Evolutionary conservation across 78 protist species (phyloP).

Genomic region (Dictyostelium brefeldianum): DNA sequence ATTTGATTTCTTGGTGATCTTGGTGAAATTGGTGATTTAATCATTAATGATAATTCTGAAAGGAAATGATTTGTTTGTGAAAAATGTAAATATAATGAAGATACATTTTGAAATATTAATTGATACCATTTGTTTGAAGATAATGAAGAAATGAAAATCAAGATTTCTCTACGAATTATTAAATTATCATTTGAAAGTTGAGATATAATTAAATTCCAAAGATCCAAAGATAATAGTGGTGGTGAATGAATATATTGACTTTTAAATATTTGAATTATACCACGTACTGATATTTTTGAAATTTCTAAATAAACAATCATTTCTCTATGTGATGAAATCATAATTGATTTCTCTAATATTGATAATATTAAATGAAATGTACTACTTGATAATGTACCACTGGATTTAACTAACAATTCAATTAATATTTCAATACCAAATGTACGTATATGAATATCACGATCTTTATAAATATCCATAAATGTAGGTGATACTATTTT

Average conservation of each 20-base stretch:
- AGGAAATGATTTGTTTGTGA: conserved; percentile 30
- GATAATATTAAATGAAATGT: conserved; percentile 26
- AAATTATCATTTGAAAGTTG: conserved; percentile 43
- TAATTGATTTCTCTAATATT: conserved; percentile 43
- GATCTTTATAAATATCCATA: conserved; percentile 27
- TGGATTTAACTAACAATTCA: conserved; percentile 9
- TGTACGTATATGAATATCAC: conserved; percentile 29
- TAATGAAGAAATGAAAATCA: background rate
- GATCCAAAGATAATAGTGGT: conserved; percentile 26
- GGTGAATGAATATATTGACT: conserved; percentile 20
- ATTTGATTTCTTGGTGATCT: conserved; percentile 10
- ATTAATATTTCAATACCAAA: conserved; percentile 41
- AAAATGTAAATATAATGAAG: conserved; percentile 45
- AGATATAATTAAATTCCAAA: conserved; percentile 28
- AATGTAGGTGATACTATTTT: conserved; percentile 38
- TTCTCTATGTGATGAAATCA: conserved; percentile 31
- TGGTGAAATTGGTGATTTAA: conserved; percentile 45
- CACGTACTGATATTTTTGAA: conserved; percentile 1
- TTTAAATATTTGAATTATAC: conserved; percentile 29
- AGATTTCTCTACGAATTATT: conserved; percentile 38
- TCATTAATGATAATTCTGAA: conserved; percentile 30
- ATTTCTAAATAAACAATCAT: background rate
- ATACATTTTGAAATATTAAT: conserved; percentile 11
- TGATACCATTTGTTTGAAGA: conserved; percentile 73
- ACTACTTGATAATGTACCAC: background rate